phyloP scores from a whole-genome alignment of 148 eudicot genomes.

The Linanthus parryae region DNA sequence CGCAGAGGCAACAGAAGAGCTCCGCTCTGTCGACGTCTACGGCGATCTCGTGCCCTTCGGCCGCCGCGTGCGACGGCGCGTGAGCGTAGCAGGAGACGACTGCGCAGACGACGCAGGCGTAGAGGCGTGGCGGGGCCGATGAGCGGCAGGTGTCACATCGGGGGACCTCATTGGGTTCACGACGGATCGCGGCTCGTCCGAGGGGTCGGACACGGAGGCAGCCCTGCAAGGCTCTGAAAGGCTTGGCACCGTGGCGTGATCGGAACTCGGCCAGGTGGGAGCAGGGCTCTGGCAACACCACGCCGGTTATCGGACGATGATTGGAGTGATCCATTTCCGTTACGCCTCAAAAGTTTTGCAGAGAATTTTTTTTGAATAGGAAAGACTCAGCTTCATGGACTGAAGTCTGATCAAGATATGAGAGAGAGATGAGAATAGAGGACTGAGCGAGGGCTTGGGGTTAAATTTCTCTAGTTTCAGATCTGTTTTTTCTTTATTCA shows the following conservation, averaged over 20 bases:
- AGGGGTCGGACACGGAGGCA: constrained; percentile 41
- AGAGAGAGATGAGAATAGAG: no score
- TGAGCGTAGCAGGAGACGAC: constrained; percentile 41
- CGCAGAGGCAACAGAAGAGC: constrained; percentile 57
- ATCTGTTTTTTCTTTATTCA: no score
- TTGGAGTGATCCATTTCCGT: no score
- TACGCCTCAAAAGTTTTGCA: no score
- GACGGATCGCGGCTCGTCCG: constrained; percentile 47
- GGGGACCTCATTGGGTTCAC: constrained; percentile 26
- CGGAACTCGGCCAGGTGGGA: constrained; percentile 46
- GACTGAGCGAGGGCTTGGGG: no score
- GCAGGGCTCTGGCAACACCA: constrained; percentile 20
- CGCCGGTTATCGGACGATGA: constrained; percentile 5
- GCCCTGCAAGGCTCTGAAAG: constrained; percentile 34
- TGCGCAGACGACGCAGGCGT: constrained; percentile 56
- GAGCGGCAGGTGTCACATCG: constrained; percentile 11
- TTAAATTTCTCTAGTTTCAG: no score
- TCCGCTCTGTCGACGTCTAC: constrained; percentile 65
- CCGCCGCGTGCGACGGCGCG: constrained; percentile 35
- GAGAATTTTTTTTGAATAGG: no score
- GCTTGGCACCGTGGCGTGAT: constrained; percentile 36
- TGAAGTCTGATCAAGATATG: no score
- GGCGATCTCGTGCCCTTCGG: constrained; percentile 39
- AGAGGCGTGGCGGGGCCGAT: constrained; percentile 31
- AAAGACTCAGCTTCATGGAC: no score